Evolutionary conservation across 2,329 filamentous ascomycete species (phyloP), one percentile per base, ranked within the genome.

Genomic region (Coniosporium tulheliwenetii): DNA sequence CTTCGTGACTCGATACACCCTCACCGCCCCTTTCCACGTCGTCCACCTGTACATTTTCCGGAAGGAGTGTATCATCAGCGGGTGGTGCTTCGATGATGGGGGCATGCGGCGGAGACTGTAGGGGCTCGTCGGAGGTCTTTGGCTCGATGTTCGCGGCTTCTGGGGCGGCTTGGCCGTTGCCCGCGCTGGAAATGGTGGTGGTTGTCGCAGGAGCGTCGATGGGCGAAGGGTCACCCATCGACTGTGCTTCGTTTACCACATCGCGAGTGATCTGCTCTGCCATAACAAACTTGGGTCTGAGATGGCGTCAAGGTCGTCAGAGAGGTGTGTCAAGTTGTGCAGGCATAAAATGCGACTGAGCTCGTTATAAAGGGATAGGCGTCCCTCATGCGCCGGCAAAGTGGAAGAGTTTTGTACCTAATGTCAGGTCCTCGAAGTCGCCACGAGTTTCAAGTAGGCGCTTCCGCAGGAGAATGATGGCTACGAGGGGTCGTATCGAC

Each of bases 201-300:
- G 64, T 70, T 67, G 65, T 70, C 69, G 71, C 73, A 77, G 69
- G 67, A 65, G 67, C 73, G 73, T 75, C 75, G 72, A 74, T 73
- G 66, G 72, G 70, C 68, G 69, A 68, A 59, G 63, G 59, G 59
- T 68, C 71, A 69, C 72, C 72, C 65, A 73, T 68, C 74, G 75
- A 79, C 75, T 70, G 67, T 67, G 72, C 68, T 71, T 76, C 69
- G 67, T 75, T 75, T 77, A 79, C 75, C 75, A 77, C 75, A 79
- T 79, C 70, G 65, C 76, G 74, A 71, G 65, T 68, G 59, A 64
- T 72, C 72, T 75, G 71, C 73, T 78, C 75, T 77, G 75, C 75
- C 75, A 79, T 79, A 77, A 79, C 75, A 79, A 73, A 66, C 60
- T 65, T 61, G 61, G 65, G 16, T 13, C 19, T 26, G 19, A 26